These are phyloP conservation scores for Cicer bijugum DNA, from an alignment of 306 rosid genomes.

Conservation along the genomic window DNA sequence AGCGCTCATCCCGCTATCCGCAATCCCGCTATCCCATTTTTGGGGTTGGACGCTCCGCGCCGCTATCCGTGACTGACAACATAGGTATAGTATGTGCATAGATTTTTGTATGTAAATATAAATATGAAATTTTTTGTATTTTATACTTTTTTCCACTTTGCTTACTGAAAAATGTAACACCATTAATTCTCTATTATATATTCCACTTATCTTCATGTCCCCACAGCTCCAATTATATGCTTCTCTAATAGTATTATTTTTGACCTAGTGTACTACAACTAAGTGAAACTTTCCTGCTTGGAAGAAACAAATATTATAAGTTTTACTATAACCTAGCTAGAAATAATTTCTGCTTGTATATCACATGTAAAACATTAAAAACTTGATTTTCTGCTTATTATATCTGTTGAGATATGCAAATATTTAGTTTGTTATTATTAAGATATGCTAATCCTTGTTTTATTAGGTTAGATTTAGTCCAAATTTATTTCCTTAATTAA, in stretches of 20 bases:
- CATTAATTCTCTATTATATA: slow-evolving; percentile 3
- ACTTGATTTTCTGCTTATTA: slow-evolving; percentile 13
- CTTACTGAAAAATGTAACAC: slow-evolving; percentile 2
- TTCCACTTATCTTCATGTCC: slow-evolving; percentile 14
- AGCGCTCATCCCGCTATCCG: too few species aligned
- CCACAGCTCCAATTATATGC: neutral
- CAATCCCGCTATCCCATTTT: too few species aligned
- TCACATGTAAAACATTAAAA: neutral
- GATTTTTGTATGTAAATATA: slow-evolving; percentile 1
- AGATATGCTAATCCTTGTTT: too few species aligned
- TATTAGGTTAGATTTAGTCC: too few species aligned
- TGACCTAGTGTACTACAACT: neutral
- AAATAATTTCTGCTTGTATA: slow-evolving; percentile 3
- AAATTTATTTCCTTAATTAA: too few species aligned
- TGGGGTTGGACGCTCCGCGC: too few species aligned
- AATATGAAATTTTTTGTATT: neutral
- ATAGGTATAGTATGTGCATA: neutral
- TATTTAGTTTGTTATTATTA: too few species aligned
- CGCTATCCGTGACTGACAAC: too few species aligned
- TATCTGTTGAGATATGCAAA: neutral
- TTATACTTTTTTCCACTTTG: neutral
- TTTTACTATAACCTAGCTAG: neutral
- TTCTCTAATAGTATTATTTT: slow-evolving; percentile 9
- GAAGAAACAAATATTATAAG: slow-evolving; percentile 3
- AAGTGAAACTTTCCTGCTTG: slow-evolving; percentile 7